Base-by-base conservation (phyloP, 2,329 filamentous ascomycete species). In the Fusarium hostae region DNA sequence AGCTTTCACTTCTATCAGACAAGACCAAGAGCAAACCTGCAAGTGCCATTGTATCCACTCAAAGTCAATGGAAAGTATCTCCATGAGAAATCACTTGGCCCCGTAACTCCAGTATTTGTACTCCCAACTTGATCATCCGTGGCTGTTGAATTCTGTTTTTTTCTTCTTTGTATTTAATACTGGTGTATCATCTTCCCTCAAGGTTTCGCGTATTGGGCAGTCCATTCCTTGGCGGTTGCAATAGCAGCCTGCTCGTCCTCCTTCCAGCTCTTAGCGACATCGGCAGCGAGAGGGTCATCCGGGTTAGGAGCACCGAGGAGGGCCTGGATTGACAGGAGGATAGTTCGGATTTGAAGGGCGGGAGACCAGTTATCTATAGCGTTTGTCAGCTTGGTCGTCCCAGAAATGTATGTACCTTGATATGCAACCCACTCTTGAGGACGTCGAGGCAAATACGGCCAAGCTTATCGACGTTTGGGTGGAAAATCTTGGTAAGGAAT, bases 401-500 rank as follows among this genome's bases (percentile, higher is more conserved):
- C 41, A 24, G n/a, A 34, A 9, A 39, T 40, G 15, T 34, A 44
- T 59, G 37, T 18, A 26, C 10, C 40, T 40, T 26, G 51, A 35
- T 58, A 37, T 47, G 30, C 28, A 61, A 71, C 89, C 76, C 85
- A 97, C 96, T 97, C 87, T 99, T 99, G 63, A 99, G 85, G 37
- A 99, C 96, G 80, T 99, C 96, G 54, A 99, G 85, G 80, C 97
- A 99, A 83, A 99, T 99, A 67, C 96, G 92, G 67, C 96, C 96
- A 4, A 99, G 90, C 83, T 97, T 97, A 82, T 99, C 96, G 76
- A 99, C 98, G 81, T 99, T 99, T 57, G 96, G 96, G 82, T 99
- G 97, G 84, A 98, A 99, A 82, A 99, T 98, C 85, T 97, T 98
- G 77, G 97, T 99, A 56, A 99, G 87, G 84, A 99, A 99, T 60